These are phyloP conservation scores for Aspergillus pseudotamarii DNA, from an alignment of 2,329 filamentous ascomycete genomes.

Conservation along the genomic window DNA sequence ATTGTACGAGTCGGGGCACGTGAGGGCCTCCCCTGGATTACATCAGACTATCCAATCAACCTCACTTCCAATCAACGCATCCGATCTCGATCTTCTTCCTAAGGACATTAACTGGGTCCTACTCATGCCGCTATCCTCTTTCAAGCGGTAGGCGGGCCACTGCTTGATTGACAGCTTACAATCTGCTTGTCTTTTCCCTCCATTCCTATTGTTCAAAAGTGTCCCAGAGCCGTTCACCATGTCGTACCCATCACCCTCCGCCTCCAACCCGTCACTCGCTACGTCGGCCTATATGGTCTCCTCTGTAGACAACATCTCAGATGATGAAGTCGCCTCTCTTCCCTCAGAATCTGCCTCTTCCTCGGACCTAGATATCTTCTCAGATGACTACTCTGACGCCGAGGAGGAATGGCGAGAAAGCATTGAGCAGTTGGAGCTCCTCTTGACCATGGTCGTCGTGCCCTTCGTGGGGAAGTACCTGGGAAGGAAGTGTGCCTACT, in stretches of 20 bases:
- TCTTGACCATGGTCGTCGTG: constrained; percentile 91
- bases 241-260: constrained; percentile 32
- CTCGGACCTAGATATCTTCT: constrained; percentile 48
- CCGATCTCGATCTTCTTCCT: background rate
- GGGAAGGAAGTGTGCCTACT: constrained; percentile 92
- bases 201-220: background rate
- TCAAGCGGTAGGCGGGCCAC: constrained; percentile 40
- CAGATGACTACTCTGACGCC: constrained; percentile 72
- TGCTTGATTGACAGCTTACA: constrained; percentile 28
- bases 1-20: constrained; percentile 7
- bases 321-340: constrained; percentile 48
- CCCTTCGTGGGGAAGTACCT: constrained; percentile 95
- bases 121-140: constrained; percentile 26
- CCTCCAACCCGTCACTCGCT: constrained; percentile 39
- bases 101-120: background rate
- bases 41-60: constrained; percentile 9
- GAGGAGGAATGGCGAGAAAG: constrained; percentile 95
- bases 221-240: constrained; percentile 26
- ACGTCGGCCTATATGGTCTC: constrained; percentile 45
- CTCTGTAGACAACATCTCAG: constrained; percentile 35
- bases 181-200: constrained; percentile 13
- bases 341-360: constrained; percentile 43
- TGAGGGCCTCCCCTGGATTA: constrained; percentile 17
- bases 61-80: background rate
- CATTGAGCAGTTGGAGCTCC: constrained; percentile 86